Conservation (phyloP, 441 rosid species). For the Eugenia klotzschiana region DNA sequence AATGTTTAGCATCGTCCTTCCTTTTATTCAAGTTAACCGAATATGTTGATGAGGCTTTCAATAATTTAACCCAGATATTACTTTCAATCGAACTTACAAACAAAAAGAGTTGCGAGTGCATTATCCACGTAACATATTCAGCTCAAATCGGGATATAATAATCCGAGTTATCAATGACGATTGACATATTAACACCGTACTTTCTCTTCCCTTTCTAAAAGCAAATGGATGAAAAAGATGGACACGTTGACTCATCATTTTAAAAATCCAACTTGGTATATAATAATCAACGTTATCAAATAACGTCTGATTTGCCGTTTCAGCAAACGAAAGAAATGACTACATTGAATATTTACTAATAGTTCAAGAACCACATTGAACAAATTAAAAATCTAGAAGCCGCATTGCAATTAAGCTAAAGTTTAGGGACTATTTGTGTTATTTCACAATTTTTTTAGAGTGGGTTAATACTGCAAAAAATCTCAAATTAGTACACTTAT, state of each 20-base stretch:
- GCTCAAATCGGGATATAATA: not conserved
- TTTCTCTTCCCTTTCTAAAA: not conserved
- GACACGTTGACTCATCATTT: not conserved
- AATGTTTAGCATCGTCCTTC: not conserved
- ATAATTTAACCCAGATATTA: not conserved
- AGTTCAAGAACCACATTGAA: fast-evolving
- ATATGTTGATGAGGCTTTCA: not conserved
- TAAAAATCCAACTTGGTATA: not conserved
- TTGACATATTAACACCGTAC: not conserved
- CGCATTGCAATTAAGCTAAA: fast-evolving
- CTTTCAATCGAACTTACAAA: not conserved
- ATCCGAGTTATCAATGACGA: not conserved
- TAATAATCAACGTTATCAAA: not conserved
- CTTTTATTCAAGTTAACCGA: not conserved
- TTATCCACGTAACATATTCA: not conserved
- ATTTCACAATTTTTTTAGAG: not conserved
- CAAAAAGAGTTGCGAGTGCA: fast-evolving
- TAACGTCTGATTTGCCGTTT: fast-evolving
- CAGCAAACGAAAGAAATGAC: not conserved
- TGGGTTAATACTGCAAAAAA: no score
- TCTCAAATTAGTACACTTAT: no score
- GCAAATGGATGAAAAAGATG: not conserved
- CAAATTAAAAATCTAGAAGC: fast-evolving
- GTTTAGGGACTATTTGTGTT: not conserved
- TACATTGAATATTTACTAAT: not conserved